These are phyloP conservation scores for Lotmaria passim DNA, from an alignment of 208 protist genomes.

Conservation along the genomic window DNA sequence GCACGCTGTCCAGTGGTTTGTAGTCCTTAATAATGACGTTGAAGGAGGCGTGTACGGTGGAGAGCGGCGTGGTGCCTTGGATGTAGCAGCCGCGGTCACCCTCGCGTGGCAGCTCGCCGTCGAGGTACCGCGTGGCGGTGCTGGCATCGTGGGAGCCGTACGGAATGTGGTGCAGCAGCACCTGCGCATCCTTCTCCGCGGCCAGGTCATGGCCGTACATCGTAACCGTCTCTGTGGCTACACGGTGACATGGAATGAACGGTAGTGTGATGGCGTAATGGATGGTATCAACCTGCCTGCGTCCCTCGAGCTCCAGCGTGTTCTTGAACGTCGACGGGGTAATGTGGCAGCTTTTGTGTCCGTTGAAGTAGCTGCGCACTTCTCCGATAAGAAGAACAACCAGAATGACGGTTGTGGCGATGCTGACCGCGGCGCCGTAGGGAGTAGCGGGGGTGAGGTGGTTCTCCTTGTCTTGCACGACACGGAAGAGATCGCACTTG, in stretches of 20 bases:
- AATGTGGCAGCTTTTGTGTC: conserved; percentile 41
- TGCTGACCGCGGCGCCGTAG: conserved; percentile 29
- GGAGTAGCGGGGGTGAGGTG: conserved; percentile 37
- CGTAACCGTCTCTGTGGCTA: conserved; percentile 17
- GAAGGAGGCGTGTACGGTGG: conserved; percentile 19
- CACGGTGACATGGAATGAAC: conserved; percentile 31
- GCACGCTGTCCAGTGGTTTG: conserved; percentile 11
- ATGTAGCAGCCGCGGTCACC: conserved; percentile 33
- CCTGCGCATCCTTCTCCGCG: neutral
- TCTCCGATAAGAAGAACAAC: conserved; percentile 30
- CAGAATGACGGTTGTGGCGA: conserved; percentile 24
- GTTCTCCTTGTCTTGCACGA: conserved; percentile 46
- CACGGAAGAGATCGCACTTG: conserved; percentile 46
- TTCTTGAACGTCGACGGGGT: conserved; percentile 34
- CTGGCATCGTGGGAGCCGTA: conserved; percentile 6
- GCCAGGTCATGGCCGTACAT: neutral
- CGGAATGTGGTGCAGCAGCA: conserved; percentile 26
- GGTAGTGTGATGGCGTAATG: conserved; percentile 34
- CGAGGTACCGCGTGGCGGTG: conserved; percentile 2
- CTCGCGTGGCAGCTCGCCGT: conserved; percentile 16
- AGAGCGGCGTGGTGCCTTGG: conserved; percentile 24
- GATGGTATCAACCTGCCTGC: conserved; percentile 15
- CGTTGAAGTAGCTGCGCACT: conserved; percentile 29
- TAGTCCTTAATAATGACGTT: conserved; percentile 30
- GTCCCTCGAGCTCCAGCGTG: conserved; percentile 7